Evolutionary conservation across 768 basidiomycete species (phyloP), one percentile per base, ranked within the genome.

Genomic region (Glaciozyma antarctica): DNA sequence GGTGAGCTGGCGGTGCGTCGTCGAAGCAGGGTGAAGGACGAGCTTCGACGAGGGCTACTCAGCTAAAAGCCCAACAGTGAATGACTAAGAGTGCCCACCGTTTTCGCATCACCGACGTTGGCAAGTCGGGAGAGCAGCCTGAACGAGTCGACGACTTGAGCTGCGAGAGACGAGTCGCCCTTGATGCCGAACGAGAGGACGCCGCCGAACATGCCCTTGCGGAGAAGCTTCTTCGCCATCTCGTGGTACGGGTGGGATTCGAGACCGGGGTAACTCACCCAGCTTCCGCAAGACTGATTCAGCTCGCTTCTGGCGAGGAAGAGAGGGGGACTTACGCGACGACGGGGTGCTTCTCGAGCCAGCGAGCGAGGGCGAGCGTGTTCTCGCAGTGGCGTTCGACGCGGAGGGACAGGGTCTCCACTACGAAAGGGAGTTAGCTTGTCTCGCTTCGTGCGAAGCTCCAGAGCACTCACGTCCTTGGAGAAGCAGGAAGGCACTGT

Each of bases 181-280:
- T 83, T 83, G 67, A 88, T 75, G 10, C 87, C 88, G 71, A 90
- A 89, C 76, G 81, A 87, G 61, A 90, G 76, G 71, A 90, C 81
- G 24, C 88, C 88, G 6, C 88, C 86, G 61, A 79, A 89, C 30
- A 43, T 44, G 30, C 44, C 48, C n/a, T 60, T 54, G 26, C 30
- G 55, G 38, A 63, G 56, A 24, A 48, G 28, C 22, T 34, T n/a
- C 63, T 80, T 79, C 16, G 86, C 87, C 12, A 81, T 74, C 53
- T 75, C 75, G 75, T 90, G 80, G 28, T 83, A 84, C 0, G 79
- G 73, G 74, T 90, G 89, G 2, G 74, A 76, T 57, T 77, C 73
- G 0, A 89, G 81, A 5, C 88, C 88, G 47, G 84, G 81, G 72
- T 90, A 90, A 52, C 55, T 85, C 1, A 90, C 86, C 88, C 66